These are phyloP conservation scores for Albizia julibrissin DNA, from an alignment of 306 rosid species.

Conservation along the genomic window DNA sequence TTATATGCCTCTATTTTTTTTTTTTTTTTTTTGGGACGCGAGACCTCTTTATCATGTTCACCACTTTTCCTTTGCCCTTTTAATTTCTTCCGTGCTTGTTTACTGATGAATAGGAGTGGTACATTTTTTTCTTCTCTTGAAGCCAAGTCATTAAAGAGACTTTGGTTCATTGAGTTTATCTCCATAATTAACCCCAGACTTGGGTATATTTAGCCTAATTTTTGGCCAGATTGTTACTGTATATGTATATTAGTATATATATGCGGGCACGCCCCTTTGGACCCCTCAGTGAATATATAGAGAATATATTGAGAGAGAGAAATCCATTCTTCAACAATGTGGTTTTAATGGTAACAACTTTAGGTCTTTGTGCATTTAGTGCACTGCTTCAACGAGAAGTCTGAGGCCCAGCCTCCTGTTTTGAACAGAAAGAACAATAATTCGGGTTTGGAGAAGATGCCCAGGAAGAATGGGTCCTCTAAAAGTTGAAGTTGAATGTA, in stretches of 20 bases:
- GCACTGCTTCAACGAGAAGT: slow-evolving; percentile 24
- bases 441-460: background rate
- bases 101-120: background rate
- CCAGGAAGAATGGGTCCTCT: background rate
- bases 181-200: background rate
- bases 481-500: background rate
- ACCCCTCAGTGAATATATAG: background rate
- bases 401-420: slow-evolving; percentile 33
- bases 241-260: background rate
- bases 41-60: too few species aligned
- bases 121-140: too few species aligned
- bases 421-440: slow-evolving; percentile 20
- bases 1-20: too few species aligned
- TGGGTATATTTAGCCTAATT: background rate
- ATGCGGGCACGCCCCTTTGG: background rate
- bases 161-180: background rate
- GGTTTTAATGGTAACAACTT: background rate
- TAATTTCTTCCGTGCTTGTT: background rate
- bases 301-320: background rate
- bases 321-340: background rate
- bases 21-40: too few species aligned
- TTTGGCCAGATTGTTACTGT: background rate
- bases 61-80: background rate
- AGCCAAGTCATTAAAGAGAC: background rate
- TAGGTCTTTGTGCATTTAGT: background rate